Conservation (phyloP, 116 monocot genomes). For the Zostera marina region DNA sequence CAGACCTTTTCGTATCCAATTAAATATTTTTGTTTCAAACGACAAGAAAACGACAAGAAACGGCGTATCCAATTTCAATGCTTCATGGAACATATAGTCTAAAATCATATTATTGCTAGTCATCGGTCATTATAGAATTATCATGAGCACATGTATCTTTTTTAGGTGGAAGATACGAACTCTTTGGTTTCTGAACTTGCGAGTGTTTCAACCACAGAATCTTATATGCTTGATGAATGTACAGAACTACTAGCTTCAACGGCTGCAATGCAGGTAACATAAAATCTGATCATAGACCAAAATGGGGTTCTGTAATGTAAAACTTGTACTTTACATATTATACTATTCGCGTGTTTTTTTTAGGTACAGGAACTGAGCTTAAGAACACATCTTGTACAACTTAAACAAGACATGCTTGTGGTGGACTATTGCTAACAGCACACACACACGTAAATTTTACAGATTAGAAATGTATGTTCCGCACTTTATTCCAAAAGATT, state of each 20-base stretch:
- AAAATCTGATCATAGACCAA: no score
- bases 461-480: no score
- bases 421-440: background rate
- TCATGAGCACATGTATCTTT: background rate
- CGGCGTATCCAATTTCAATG: no score
- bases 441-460: no score
- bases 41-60: no score
- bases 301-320: no score
- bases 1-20: no score
- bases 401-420: slow-evolving; percentile 15
- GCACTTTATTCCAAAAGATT: background rate
- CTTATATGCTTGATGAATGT: slow-evolving; percentile 59
- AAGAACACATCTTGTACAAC: slow-evolving; percentile 52
- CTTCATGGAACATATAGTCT: no score
- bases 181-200: slow-evolving; percentile 40
- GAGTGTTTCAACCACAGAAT: slow-evolving; percentile 32
- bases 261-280: slow-evolving; percentile 60
- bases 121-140: no score
- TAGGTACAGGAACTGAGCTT: slow-evolving; percentile 75
- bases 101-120: no score
- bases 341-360: background rate
- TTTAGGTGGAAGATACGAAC: slow-evolving; percentile 39
- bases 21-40: background rate
- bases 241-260: slow-evolving; percentile 48
- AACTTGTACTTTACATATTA: background rate